These are phyloP conservation scores for Flaveria robusta DNA, from an alignment of 129 eudicot species.

Conservation along the genomic window DNA sequence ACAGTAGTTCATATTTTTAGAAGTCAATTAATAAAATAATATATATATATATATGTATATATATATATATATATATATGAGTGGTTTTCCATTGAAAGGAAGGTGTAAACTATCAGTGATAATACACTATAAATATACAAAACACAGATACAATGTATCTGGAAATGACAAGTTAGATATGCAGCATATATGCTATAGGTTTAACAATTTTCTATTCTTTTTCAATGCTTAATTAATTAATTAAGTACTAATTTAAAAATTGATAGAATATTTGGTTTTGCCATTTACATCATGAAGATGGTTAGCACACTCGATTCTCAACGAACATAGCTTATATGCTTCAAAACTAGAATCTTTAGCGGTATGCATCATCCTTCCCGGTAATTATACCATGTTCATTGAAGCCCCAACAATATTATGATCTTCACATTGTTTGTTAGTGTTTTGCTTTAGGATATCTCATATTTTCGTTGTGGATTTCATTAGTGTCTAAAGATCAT, in stretches of 20 bases:
- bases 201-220: neutral
- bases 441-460: too few species aligned
- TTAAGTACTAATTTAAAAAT: conserved; percentile 2
- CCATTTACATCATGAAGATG: conserved; percentile 17
- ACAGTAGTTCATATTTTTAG: conserved; percentile 29
- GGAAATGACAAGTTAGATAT: conserved; percentile 16
- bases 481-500: too few species aligned
- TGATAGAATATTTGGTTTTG: neutral
- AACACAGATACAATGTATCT: conserved; percentile 35
- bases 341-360: neutral
- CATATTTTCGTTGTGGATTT: too few species aligned
- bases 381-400: too few species aligned
- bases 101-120: conserved; percentile 35
- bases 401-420: neutral
- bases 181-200: conserved; percentile 20
- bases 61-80: conserved; percentile 10
- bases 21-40: conserved; percentile 35
- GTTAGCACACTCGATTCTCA: conserved; percentile 30
- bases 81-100: conserved; percentile 30
- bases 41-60: conserved; percentile 2
- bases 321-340: conserved; percentile 12
- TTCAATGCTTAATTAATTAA: neutral
- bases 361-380: too few species aligned
- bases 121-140: conserved; percentile 6
- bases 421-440: too few species aligned